Percentiles rank a stretch among this genome's conserved stretches.
phyloP scores from a whole-genome alignment of 192 early-diverging fungal genomes.

The Gaertneriomyces sp. region DNA sequence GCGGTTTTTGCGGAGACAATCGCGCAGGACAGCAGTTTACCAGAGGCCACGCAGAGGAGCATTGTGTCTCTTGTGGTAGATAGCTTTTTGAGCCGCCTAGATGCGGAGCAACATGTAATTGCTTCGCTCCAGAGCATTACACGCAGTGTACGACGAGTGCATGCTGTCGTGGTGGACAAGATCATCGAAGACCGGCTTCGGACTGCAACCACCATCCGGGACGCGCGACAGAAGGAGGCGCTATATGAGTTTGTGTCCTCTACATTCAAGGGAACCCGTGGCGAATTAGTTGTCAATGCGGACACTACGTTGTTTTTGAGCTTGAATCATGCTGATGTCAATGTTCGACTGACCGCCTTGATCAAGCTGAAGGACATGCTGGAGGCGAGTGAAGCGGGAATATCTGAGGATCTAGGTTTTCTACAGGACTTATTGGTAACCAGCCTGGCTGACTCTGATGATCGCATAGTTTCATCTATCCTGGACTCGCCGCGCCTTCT shows the following conservation, averaged over 20 bases:
- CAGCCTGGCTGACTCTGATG: slow-evolving; percentile 52
- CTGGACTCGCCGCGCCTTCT: slow-evolving; percentile 32
- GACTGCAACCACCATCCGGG: not conserved
- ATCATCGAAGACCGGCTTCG: slow-evolving; percentile 9
- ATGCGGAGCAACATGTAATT: not conserved
- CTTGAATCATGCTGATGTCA: slow-evolving; percentile 67
- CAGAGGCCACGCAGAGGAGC: not conserved
- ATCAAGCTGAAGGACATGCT: slow-evolving; percentile 50
- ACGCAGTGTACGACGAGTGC: not conserved
- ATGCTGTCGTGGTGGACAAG: slow-evolving; percentile 16
- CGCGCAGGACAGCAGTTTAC: not conserved
- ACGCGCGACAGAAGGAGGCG: not conserved
- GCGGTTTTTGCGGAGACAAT: slow-evolving; percentile 8
- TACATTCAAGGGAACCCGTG: slow-evolving; percentile 57
- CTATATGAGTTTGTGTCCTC: slow-evolving; percentile 56
- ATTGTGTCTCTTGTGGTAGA: too few relatives aligned
- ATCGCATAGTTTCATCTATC: slow-evolving; percentile 43
- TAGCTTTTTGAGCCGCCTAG: too few relatives aligned
- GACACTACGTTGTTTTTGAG: slow-evolving; percentile 79
- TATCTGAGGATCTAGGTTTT: slow-evolving; percentile 39
- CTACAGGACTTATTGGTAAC: slow-evolving; percentile 47
- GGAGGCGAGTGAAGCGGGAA: slow-evolving; percentile 44
- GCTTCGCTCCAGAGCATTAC: not conserved
- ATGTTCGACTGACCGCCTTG: slow-evolving; percentile 67
- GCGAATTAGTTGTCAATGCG: slow-evolving; percentile 61